Evolutionary conservation across 306 rosid genomes (phyloP).

Genomic region (Amphicarpaea edgeworthii): DNA sequence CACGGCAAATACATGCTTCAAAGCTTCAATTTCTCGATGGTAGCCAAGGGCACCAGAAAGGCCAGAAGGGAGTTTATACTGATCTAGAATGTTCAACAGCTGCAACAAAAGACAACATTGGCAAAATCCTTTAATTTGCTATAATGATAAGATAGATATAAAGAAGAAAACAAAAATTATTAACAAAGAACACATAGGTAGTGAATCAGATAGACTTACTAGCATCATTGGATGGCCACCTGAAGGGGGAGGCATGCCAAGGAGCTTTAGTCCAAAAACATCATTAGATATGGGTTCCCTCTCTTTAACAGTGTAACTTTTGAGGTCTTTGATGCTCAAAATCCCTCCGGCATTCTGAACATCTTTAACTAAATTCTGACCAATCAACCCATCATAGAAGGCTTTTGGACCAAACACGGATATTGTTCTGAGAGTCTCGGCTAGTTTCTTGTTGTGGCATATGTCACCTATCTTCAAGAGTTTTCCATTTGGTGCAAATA

Average conservation of each 20-base stretch:
- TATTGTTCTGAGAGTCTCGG: slow-evolving; percentile 59
- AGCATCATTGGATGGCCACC: slow-evolving; percentile 86
- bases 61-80: slow-evolving; percentile 67
- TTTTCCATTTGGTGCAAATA: slow-evolving; percentile 74
- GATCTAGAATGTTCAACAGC: slow-evolving; percentile 82
- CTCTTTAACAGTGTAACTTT: slow-evolving; percentile 57
- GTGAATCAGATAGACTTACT: slow-evolving; percentile 48
- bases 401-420: slow-evolving; percentile 59
- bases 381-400: slow-evolving; percentile 71
- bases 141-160: neutral
- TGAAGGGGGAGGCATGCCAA: slow-evolving; percentile 89
- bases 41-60: slow-evolving; percentile 70
- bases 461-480: slow-evolving; percentile 64
- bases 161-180: neutral
- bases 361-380: slow-evolving; percentile 69
- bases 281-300: slow-evolving; percentile 56
- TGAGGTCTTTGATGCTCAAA: slow-evolving; percentile 65
- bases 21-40: slow-evolving; percentile 80
- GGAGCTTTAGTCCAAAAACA: slow-evolving; percentile 63
- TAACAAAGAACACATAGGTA: neutral
- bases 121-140: slow-evolving; percentile 10
- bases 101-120: slow-evolving; percentile 45
- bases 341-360: slow-evolving; percentile 75
- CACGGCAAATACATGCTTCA: slow-evolving; percentile 77
- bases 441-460: slow-evolving; percentile 65